Evolutionary conservation across 352 stramenopile species (phyloP), one percentile per base, ranked within the genome.

Genomic region (Elongisporangium prolatum): DNA sequence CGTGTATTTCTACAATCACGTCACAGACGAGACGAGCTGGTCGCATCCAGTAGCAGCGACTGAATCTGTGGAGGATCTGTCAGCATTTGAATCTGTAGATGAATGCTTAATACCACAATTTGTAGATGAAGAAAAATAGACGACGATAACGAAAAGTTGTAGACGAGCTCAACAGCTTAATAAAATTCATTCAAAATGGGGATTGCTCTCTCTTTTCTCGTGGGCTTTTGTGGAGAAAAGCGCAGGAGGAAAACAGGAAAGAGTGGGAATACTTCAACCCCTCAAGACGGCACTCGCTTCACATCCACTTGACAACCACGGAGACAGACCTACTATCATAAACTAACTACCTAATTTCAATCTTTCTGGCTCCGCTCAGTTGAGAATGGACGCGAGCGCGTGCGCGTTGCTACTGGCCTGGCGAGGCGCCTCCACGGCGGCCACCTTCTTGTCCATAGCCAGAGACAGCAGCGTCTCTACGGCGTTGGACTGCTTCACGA

Each of bases 1-100:
- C 37, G 72, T 93, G 11, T 93, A 90, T 70, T 93, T 91, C 52
- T 84, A 78, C 70, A 90, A 91, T 53, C 60, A 51, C 10, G 20
- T 53, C 11, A 86, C 84, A 14, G 68, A 72, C 10, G 81, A 89
- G 28, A 68, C 84, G 21, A 90, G 81, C 56, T 91, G 80, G 84
- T 86, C 68, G 18, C 75, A 61, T 21, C 62, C 72, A 53, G 44
- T 9, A n/a, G n/a, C 6, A 40, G 13, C 5, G 20, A 6, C 20
- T 18, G 7, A 13, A 50, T 21, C 16, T 18, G 52, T 16, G 10
- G 16, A 58, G 28, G 48, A 47, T 21, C 16, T 52, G 16, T 18
- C 59, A 40, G 38, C 24, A 13, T 13, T 9, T 44, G 34, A 24
- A 13, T 14, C 18, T 37, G 50, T 25, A 57, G 53, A 61, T 18